Conservation (phyloP, 257 asterid genomes). For the Capsicum chinense region DNA sequence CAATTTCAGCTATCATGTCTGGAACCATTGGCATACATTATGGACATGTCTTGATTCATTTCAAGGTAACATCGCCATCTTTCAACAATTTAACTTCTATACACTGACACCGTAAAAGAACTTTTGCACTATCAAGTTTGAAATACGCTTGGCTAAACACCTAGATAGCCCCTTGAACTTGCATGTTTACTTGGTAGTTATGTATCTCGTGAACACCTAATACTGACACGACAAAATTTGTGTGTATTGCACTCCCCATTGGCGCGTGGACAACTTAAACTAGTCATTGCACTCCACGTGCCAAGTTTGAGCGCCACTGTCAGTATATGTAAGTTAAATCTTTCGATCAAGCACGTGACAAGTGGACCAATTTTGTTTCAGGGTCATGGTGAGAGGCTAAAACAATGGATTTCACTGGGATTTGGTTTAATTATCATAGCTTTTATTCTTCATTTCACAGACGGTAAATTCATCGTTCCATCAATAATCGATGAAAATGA, state of each 20-base stretch:
- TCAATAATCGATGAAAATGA: neutral
- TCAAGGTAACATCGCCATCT: constrained; percentile 48
- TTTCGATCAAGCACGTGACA: neutral
- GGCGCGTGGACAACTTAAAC: too few relatives aligned
- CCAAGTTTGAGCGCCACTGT: neutral
- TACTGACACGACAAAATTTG: too few relatives aligned
- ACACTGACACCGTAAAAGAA: neutral
- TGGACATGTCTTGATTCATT: constrained; percentile 85
- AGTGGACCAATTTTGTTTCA: constrained; percentile 31
- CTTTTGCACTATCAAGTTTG: neutral
- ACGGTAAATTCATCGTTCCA: constrained; percentile 50
- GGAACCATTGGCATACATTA: constrained; percentile 88
- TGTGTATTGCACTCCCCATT: too few relatives aligned
- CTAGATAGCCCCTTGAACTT: too few relatives aligned
- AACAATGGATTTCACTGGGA: constrained; percentile 85
- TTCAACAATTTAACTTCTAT: neutral
- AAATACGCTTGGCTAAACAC: neutral
- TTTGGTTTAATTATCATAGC: constrained; percentile 57
- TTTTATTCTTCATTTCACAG: constrained; percentile 73
- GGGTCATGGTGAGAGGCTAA: constrained; percentile 83
- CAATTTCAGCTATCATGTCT: constrained; percentile 78
- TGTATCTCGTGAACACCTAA: too few relatives aligned
- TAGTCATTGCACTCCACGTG: too few relatives aligned
- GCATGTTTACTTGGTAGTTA: too few relatives aligned
- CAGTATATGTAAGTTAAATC: neutral